These are phyloP conservation scores for Trichosporon coremiiforme DNA, from an alignment of 1,284 basidiomycete genomes.

Conservation along the genomic window DNA sequence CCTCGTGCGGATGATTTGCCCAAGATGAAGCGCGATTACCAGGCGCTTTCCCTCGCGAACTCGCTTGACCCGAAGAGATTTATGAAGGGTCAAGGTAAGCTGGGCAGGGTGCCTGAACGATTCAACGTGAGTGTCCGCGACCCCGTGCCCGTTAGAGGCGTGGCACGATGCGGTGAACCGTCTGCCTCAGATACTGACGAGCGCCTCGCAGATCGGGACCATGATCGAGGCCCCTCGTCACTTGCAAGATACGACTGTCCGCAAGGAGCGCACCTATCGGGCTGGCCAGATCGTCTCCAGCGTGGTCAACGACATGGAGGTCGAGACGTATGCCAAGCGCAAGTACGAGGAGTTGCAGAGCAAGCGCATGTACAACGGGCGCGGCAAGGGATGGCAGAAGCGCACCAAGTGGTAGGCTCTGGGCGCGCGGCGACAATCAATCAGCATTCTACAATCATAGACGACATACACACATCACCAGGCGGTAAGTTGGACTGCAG, in stretches of 20 bases:
- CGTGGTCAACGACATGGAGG: conserved; percentile 81
- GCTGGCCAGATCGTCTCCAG: conserved; percentile 83
- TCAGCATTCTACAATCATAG: neutral
- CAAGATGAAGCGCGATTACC: conserved; percentile 84
- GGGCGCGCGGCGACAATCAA: neutral
- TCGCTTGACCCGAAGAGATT: conserved; percentile 95
- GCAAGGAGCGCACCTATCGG: conserved; percentile 80
- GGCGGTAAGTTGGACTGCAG: conserved; percentile 24
- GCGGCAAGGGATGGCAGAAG: conserved; percentile 71
- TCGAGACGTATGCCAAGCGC: conserved; percentile 85
- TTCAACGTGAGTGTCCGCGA: conserved; percentile 70
- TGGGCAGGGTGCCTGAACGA: conserved; percentile 72
- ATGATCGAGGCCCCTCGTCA: conserved; percentile 74
- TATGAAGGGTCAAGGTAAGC: conserved; percentile 83
- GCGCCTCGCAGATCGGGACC: conserved; percentile 74
- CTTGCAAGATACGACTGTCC: conserved; percentile 70
- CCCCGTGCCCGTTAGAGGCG: neutral
- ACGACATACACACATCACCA: neutral
- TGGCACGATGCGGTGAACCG: neutral
- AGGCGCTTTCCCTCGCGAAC: conserved; percentile 85
- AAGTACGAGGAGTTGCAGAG: conserved; percentile 85
- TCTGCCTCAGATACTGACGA: neutral
- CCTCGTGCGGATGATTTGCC: conserved; percentile 78
- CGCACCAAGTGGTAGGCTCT: conserved; percentile 57
- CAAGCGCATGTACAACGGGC: conserved; percentile 70